Base-by-base conservation (phyloP, 2,329 filamentous ascomycete genomes). In the Epichloe elymi region DNA sequence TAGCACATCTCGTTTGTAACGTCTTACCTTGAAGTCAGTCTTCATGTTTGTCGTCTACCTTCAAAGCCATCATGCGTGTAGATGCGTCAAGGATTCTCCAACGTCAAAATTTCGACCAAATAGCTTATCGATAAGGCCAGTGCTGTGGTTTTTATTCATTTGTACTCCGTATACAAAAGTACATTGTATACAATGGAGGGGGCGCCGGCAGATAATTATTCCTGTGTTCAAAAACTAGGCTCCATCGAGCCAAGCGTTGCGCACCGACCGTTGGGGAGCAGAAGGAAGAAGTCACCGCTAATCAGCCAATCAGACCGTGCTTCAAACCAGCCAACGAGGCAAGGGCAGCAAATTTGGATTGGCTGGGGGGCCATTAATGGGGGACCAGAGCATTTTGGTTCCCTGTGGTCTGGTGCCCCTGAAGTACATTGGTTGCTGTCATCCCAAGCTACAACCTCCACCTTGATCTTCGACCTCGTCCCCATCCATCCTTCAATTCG, bases 1-100 rank as follows among this genome's bases (percentile, higher is more conserved):
- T 30, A 30, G 30, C 30, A 4, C 30, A 11, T 30, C 30, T n/a
- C 14, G 38, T n/a, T 17, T 2, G 30, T 7, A 10, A 26, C 15
- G 30, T 53, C 68, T 56, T 71, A 94, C 91, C 82, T 93, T 94
- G 70, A 97, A 98, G 72, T 97, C 91, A 59, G 90, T 97, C 86
- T 97, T 98, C 93, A 98, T 98, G 70, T 82, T 43, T 66, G 68
- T 61, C 63, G 63, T 58, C 59, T 61, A 43, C 35, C 43, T 42
- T 30, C 37, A 38, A 20, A 46, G 38, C 50, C 65, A 68, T 68
- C 57, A 61, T 40, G 37, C 19, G 15, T 53, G 51, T 55, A 59
- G 55, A 58, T 56, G 57, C 53, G 11, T 39, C 12, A 3, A 35
- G 39, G 11, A 51, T 43, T 33, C 10, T 36, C 58, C 40, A 43